Evolutionary conservation across 2,329 filamentous ascomycete species (phyloP).

Genomic region (Microdochium trichocladiopsis): DNA sequence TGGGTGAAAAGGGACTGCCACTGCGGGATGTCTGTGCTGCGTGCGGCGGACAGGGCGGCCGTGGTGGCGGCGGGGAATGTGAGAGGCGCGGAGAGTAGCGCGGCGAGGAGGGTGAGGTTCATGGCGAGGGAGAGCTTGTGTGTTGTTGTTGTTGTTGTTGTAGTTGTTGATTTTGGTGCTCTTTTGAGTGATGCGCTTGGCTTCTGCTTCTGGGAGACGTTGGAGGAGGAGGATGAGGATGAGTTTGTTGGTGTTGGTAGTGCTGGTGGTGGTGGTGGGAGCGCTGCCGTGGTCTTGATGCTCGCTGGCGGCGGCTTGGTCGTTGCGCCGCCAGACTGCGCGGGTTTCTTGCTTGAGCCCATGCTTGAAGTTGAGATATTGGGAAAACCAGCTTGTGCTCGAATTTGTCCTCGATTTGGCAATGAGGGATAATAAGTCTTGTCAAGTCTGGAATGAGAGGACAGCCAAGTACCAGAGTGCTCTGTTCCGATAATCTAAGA

Average conservation of each 20-base stretch:
- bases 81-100: neutral
- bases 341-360: neutral
- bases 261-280: neutral
- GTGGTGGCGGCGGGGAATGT: neutral
- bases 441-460: no score
- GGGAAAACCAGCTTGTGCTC: neutral
- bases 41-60: neutral
- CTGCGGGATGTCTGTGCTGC: neutral
- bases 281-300: neutral
- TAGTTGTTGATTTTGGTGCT: neutral
- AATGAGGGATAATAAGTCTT: no score
- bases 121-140: neutral
- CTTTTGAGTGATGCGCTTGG: neutral
- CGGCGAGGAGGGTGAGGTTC: neutral
- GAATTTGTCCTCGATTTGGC: neutral
- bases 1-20: neutral
- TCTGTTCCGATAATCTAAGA: no score
- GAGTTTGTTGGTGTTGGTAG: neutral
- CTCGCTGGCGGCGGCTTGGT: neutral
- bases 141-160: neutral
- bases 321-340: neutral
- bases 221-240: no score
- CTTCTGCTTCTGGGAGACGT: neutral
- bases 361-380: neutral
- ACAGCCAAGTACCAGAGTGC: no score